Conservation (phyloP, 352 stramenopile genomes). For the Phytophthora sp. region DNA sequence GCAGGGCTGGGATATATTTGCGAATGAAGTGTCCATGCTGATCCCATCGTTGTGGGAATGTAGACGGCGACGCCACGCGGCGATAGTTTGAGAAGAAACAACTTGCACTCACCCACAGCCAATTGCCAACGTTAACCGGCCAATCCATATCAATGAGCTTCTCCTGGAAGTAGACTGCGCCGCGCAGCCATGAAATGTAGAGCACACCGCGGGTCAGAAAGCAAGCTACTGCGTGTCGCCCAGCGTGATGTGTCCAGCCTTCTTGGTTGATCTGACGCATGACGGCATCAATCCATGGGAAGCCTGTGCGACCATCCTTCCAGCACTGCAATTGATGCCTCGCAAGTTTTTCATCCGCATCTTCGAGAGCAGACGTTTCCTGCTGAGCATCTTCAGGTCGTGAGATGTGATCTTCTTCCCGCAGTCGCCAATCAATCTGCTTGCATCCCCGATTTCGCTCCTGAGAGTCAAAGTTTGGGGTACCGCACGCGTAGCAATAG, state of each 20-base stretch:
- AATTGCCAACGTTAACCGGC: constrained; percentile 97
- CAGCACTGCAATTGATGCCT: constrained; percentile 80
- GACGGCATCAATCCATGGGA: constrained; percentile 97
- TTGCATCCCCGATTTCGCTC: constrained; percentile 89
- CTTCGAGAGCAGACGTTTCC: background rate
- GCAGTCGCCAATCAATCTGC: constrained; percentile 72
- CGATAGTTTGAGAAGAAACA: constrained; percentile 97
- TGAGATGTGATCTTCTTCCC: constrained; percentile 30
- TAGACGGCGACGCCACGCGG: constrained; percentile 92
- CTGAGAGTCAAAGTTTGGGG: constrained; percentile 90
- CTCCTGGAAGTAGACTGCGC: constrained; percentile 90
- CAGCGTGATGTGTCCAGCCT: constrained; percentile 87
- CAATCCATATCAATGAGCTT: constrained; percentile 96
- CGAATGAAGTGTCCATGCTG: constrained; percentile 88
- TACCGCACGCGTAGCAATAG: constrained; percentile 75
- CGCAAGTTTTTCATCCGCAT: constrained; percentile 50
- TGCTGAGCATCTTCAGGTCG: constrained; percentile 13
- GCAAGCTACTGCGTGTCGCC: constrained; percentile 94
- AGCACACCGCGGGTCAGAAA: constrained; percentile 97
- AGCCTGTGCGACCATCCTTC: constrained; percentile 95
- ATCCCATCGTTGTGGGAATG: constrained; percentile 95
- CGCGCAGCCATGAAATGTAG: constrained; percentile 94
- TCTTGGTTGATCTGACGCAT: constrained; percentile 93
- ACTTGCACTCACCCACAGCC: constrained; percentile 95
- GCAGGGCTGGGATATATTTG: constrained; percentile 92